Percentiles rank a stretch among this genome's conserved stretches.
phyloP scores from a whole-genome alignment of 495 filamentous ascomycete species.

The Chaetomium tenue region DNA sequence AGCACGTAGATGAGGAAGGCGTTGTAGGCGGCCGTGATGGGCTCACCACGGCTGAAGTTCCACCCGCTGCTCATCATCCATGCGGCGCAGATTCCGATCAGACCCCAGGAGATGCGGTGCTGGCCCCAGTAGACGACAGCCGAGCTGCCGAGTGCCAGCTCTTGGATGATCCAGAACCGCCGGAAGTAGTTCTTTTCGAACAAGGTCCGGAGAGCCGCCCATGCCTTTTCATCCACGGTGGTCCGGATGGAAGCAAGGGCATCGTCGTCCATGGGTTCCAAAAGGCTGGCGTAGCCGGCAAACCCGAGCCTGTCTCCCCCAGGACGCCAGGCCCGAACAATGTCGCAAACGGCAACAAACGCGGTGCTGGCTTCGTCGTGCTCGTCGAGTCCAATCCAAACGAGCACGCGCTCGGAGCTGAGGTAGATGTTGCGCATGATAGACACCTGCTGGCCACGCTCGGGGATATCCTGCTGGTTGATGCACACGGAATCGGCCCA shows the following conservation, averaged over 20 bases:
- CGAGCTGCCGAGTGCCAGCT: constrained; percentile 1
- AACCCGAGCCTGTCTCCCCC: background rate
- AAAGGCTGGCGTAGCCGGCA: background rate
- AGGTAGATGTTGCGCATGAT: constrained; percentile 26
- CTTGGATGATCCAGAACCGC: constrained; percentile 10
- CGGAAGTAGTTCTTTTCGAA: constrained; percentile 4
- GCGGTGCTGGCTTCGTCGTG: background rate
- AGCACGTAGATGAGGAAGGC: constrained; percentile 10
- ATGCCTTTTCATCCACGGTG: background rate
- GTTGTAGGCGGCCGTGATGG: constrained; percentile 10
- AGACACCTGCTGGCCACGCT: constrained; percentile 32
- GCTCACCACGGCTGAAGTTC: background rate
- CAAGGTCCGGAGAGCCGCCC: background rate
- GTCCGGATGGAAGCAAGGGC: background rate
- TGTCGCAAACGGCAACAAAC: background rate
- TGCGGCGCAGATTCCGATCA: constrained; percentile 2
- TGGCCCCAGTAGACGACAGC: constrained; percentile 5
- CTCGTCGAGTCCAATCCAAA: constrained; percentile 20
- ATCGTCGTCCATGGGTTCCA: constrained; percentile 2
- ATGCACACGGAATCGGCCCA: constrained; percentile 34
- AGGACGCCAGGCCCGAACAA: constrained; percentile 5
- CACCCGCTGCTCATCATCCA: constrained; percentile 12
- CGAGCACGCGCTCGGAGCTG: constrained; percentile 17
- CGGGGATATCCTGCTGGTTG: constrained; percentile 30
- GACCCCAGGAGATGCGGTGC: constrained; percentile 1